Evolutionary conservation across 169 alveolate genomes (phyloP).

Genomic region (Babesia bigemina): DNA sequence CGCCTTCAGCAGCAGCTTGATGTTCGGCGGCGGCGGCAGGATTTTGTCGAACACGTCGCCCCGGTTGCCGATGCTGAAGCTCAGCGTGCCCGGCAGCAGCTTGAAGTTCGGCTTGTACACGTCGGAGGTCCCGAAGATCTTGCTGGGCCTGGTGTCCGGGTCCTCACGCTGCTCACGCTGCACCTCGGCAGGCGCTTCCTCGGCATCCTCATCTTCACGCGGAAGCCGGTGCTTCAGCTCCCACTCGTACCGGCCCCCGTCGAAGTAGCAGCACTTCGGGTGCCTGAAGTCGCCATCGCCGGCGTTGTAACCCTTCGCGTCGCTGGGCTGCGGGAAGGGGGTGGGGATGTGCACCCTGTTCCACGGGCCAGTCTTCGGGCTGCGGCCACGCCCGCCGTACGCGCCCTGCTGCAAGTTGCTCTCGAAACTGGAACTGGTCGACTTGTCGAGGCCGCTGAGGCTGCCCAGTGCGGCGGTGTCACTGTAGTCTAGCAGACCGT

Average conservation of each 20-base stretch:
- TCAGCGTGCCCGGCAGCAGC: slow-evolving; percentile 62
- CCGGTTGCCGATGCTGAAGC: slow-evolving; percentile 61
- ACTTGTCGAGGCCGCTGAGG: neutral
- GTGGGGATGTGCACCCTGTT: slow-evolving; percentile 12
- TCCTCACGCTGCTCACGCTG: neutral
- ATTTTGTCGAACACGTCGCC: slow-evolving; percentile 51
- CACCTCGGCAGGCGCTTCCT: neutral
- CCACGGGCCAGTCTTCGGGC: slow-evolving; percentile 9
- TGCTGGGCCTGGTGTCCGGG: neutral
- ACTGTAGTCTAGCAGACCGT: neutral
- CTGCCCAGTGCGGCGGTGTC: neutral
- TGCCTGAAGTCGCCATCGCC: slow-evolving; percentile 12
- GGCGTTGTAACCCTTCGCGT: slow-evolving; percentile 23
- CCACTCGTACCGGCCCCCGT: slow-evolving; percentile 70
- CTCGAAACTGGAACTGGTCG: neutral
- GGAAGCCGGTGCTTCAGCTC: slow-evolving; percentile 13
- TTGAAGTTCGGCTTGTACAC: slow-evolving; percentile 22
- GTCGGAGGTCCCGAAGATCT: neutral
- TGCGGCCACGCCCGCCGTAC: neutral
- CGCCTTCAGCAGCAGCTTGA: slow-evolving; percentile 72
- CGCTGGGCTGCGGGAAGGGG: slow-evolving; percentile 26
- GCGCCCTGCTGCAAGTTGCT: slow-evolving; percentile 8
- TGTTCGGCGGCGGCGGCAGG: slow-evolving; percentile 75
- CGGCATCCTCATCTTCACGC: neutral
- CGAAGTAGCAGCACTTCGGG: slow-evolving; percentile 55